phyloP scores from a whole-genome alignment of 139 green algal genomes.

The Coccomyxa sp. region DNA sequence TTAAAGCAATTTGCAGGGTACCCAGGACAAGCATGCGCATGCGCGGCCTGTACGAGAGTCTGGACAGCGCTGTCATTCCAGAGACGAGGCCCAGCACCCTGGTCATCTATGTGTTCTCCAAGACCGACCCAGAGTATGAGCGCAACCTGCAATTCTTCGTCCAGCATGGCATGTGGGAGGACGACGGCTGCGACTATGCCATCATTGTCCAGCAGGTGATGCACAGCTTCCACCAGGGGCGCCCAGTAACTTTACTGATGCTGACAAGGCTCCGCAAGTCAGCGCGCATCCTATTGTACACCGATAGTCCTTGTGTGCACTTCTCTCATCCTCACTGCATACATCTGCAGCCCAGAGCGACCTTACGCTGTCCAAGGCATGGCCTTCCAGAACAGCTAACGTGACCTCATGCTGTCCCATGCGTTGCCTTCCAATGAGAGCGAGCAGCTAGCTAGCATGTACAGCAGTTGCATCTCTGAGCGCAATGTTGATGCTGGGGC shows the following conservation, averaged over 20 bases:
- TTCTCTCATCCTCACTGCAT: too few relatives aligned
- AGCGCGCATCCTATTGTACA: too few relatives aligned
- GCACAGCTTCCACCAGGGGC: too few relatives aligned
- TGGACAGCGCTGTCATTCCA: not conserved
- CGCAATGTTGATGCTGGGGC: not conserved
- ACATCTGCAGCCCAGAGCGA: too few relatives aligned
- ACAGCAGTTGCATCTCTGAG: not conserved
- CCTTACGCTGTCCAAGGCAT: too few relatives aligned
- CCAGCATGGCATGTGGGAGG: constrained; percentile 28
- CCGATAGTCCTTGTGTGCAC: too few relatives aligned
- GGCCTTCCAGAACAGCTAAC: too few relatives aligned
- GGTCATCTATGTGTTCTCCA: constrained; percentile 38
- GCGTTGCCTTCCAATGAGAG: not conserved
- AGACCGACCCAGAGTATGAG: constrained; percentile 39
- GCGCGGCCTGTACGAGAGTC: not conserved
- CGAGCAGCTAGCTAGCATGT: not conserved
- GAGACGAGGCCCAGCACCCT: constrained; percentile 18
- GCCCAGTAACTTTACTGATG: too few relatives aligned
- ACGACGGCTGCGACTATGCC: constrained; percentile 43
- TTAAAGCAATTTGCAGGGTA: not conserved
- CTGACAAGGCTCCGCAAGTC: too few relatives aligned
- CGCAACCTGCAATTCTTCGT: constrained; percentile 47
- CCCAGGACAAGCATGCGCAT: not conserved
- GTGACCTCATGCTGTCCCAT: constrained; percentile 3
- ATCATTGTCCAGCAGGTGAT: constrained; percentile 44